Conservation (phyloP, 176 grass and related monocot genomes). For the Ensete glaucum region DNA sequence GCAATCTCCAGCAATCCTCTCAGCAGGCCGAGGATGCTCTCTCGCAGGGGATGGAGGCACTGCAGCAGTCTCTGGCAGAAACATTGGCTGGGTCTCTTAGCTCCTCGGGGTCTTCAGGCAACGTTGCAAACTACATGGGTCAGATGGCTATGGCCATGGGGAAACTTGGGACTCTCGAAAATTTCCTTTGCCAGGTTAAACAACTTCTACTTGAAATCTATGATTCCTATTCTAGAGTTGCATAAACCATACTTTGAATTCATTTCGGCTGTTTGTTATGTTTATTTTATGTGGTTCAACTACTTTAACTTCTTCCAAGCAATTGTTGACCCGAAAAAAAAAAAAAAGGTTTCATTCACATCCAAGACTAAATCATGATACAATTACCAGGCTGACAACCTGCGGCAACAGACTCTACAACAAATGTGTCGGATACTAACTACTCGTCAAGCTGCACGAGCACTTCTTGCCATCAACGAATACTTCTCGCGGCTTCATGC, state of each 20-base stretch:
- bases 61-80: conserved; percentile 91
- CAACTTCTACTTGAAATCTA: too few relatives aligned
- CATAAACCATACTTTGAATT: too few relatives aligned
- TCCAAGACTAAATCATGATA: too few relatives aligned
- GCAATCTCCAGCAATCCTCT: conserved; percentile 80
- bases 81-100: conserved; percentile 79
- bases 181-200: conserved; percentile 90
- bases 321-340: too few relatives aligned
- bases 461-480: conserved; percentile 70
- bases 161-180: conserved; percentile 91
- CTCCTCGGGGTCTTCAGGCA: conserved; percentile 63
- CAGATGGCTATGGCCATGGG: conserved; percentile 99
- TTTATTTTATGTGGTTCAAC: too few relatives aligned
- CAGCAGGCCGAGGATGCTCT: conserved; percentile 97
- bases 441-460: conserved; percentile 61
- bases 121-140: conserved; percentile 97
- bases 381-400: conserved; percentile 60
- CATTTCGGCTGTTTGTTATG: too few relatives aligned
- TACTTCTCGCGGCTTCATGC: conserved; percentile 77
- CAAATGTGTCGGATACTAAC: conserved; percentile 78
- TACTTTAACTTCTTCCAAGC: too few relatives aligned
- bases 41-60: conserved; percentile 90
- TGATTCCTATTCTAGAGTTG: too few relatives aligned
- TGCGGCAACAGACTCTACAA: conserved; percentile 73
- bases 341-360: neutral